phyloP scores from a whole-genome alignment of 257 asterid genomes.

The Mitragyna speciosa region DNA sequence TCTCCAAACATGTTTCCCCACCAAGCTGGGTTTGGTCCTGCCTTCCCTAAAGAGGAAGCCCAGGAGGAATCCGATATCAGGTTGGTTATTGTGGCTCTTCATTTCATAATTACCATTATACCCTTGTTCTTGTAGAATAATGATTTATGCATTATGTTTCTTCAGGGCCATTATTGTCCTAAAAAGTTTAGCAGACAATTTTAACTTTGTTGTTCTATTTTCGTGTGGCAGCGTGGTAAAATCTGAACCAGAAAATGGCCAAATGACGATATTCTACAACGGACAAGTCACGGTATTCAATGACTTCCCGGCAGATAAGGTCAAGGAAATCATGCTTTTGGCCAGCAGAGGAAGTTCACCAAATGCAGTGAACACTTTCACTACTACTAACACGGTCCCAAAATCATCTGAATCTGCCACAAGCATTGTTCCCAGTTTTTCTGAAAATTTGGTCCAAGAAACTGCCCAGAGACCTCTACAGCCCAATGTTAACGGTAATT shows the following conservation, averaged over 20 bases:
- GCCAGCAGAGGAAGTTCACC: slow-evolving; percentile 20
- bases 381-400: neutral
- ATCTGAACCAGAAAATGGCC: slow-evolving; percentile 25
- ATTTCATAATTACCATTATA: neutral
- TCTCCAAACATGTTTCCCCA: slow-evolving; percentile 19
- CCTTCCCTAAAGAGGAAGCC: slow-evolving; percentile 22
- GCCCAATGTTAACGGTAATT: slow-evolving; percentile 29
- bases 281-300: slow-evolving; percentile 36
- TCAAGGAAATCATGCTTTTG: slow-evolving; percentile 30
- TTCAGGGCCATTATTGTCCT: neutral
- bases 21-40: neutral
- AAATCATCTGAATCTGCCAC: slow-evolving; percentile 23
- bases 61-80: slow-evolving; percentile 19
- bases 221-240: slow-evolving; percentile 14
- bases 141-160: neutral
- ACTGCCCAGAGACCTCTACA: slow-evolving; percentile 15
- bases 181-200: neutral
- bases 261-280: slow-evolving; percentile 35
- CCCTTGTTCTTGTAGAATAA: neutral
- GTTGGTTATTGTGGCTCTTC: neutral
- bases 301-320: slow-evolving; percentile 31
- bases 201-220: neutral
- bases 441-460: slow-evolving; percentile 12
- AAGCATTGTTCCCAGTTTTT: slow-evolving; percentile 12
- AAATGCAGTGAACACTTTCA: neutral